Conservation (phyloP, 805 yeast species). For the Schwanniomyces vanrijiae region DNA sequence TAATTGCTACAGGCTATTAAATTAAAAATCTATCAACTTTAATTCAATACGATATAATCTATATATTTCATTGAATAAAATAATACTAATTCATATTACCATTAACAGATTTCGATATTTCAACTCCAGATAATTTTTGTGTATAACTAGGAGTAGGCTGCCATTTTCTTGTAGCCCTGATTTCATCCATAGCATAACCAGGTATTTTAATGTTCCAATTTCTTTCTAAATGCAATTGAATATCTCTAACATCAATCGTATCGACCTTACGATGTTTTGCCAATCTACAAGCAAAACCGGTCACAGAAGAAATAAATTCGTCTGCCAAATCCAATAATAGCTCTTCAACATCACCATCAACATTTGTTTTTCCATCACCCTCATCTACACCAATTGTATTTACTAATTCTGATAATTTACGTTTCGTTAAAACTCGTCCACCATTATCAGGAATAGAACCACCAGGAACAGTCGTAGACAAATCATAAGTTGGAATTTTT, state of each 20-base stretch:
- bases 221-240: constrained; percentile 86
- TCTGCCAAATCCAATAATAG: constrained; percentile 89
- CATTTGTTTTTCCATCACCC: constrained; percentile 85
- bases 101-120: constrained; percentile 60
- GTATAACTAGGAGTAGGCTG: constrained; percentile 61
- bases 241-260: constrained; percentile 80
- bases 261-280: constrained; percentile 95
- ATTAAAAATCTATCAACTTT: constrained; percentile 1
- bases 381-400: constrained; percentile 79
- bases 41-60: neutral
- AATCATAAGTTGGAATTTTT: constrained; percentile 78
- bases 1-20: constrained; percentile 32
- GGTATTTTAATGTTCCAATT: constrained; percentile 96
- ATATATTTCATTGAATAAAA: constrained; percentile 1
- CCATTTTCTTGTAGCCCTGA: constrained; percentile 74
- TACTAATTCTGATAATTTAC: constrained; percentile 86
- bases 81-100: constrained; percentile 35
- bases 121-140: constrained; percentile 69
- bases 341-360: constrained; percentile 96
- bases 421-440: constrained; percentile 80
- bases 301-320: constrained; percentile 88
- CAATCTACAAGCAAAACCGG: constrained; percentile 88
- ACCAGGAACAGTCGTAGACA: constrained; percentile 36
- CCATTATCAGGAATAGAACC: constrained; percentile 51
- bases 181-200: constrained; percentile 89